These are phyloP conservation scores for Trichoderma sp. DNA, from an alignment of 2,329 filamentous ascomycete genomes.

Conservation along the genomic window DNA sequence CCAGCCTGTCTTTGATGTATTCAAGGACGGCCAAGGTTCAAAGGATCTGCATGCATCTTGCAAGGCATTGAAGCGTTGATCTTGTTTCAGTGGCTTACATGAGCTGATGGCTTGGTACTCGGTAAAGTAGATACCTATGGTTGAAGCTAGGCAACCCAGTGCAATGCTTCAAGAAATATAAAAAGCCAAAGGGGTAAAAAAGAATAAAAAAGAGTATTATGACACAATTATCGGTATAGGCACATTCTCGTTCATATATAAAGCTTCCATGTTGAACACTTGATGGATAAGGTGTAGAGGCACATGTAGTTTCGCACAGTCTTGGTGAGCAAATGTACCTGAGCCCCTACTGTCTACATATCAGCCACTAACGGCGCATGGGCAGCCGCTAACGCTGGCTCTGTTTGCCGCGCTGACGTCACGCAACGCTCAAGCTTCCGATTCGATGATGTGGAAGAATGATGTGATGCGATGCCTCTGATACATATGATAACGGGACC, in stretches of 20 bases:
- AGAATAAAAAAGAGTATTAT: no score
- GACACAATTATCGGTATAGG: not conserved
- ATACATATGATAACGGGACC: not conserved
- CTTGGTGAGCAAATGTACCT: not conserved
- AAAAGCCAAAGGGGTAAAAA: no score
- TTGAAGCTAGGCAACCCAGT: no score
- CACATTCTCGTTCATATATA: not conserved
- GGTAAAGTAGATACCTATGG: no score
- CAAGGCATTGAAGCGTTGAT: not conserved
- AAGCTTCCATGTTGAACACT: not conserved
- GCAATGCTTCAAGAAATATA: no score
- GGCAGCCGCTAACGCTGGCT: not conserved
- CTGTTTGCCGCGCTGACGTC: slow-evolving; percentile 9
- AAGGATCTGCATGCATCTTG: not conserved
- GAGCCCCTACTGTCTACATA: not conserved
- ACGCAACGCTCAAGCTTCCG: not conserved
- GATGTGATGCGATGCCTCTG: not conserved
- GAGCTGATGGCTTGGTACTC: not conserved
- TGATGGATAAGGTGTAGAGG: not conserved
- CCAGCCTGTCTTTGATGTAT: not conserved
- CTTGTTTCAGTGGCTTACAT: not conserved
- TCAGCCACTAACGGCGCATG: not conserved
- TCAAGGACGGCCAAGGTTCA: not conserved
- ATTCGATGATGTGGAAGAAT: slow-evolving; percentile 8
- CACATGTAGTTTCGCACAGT: not conserved